Percentiles rank a stretch among this genome's conserved stretches.
Conservation (phyloP, 768 basidiomycete genomes). For the Solioccasus polychromus region DNA sequence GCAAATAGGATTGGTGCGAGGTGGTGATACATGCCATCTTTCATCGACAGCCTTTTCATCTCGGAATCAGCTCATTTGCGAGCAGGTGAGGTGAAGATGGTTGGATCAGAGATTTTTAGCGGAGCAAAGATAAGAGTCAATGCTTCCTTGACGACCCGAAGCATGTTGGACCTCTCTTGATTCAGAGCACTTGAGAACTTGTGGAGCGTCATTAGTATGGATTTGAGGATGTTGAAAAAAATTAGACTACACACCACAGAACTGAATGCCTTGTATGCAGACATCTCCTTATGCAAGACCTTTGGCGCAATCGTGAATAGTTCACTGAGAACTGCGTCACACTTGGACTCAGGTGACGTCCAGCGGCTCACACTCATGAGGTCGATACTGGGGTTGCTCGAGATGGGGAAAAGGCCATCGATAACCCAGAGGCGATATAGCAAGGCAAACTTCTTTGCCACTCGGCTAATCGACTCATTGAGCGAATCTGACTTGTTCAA, state of each 20-base stretch:
- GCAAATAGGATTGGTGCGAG: neutral
- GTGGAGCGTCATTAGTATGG: neutral
- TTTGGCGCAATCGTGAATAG: neutral
- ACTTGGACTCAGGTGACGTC: neutral
- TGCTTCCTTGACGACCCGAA: neutral
- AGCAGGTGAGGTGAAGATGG: neutral
- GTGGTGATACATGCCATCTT: neutral
- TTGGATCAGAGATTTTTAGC: neutral
- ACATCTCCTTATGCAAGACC: neutral
- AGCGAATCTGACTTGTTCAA: neutral
- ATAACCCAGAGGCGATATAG: constrained; percentile 1
- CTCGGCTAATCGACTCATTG: neutral
- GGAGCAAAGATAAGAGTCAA: neutral
- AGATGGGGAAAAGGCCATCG: neutral
- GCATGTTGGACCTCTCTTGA: constrained; percentile 3
- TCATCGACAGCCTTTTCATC: neutral
- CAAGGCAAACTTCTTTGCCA: constrained; percentile 5
- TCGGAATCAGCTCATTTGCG: neutral
- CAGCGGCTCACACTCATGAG: neutral
- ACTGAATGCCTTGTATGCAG: neutral
- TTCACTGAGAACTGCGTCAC: neutral
- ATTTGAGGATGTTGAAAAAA: no score
- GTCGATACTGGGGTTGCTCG: neutral
- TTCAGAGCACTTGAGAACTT: constrained; percentile 1
- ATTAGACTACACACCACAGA: no score